Evolutionary conservation across 1,139 yeast species (phyloP), one percentile per base, ranked within the genome.

Genomic region (Diutina mesorugosa): DNA sequence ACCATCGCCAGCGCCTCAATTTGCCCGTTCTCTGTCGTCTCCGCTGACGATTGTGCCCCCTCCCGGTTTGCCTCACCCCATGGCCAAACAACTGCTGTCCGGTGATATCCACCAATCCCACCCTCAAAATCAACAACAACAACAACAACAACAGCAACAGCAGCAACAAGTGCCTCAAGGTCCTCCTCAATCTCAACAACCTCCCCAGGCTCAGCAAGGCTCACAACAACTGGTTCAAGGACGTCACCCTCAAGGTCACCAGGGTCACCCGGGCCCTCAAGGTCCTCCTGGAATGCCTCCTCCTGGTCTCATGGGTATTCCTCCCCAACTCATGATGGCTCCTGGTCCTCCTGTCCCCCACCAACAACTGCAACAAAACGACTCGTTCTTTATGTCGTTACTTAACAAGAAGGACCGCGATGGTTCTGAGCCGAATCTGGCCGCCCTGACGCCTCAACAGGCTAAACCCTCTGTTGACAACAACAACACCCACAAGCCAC

Each of bases 361-460:
- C 2, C 57, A 56, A 14, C 55, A 45, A 62, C 41, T 61, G 62
- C 30, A 63, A 9, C 32, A 65, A 30, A 78, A 79, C 61, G 84
- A 80, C 59, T 69, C 78, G 6, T 82, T 82, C 60, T 80, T 82
- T 65, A 72, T 77, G 71, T 79, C 85, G 0, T 69, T 82, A 58
- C 66, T 81, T 64, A 71, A 70, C 55, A 80, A 77, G 62, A 21
- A 46, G 26, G n/a, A 21, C 16, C n/a, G 21, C 28, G 28, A 18
- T 14, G 41, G 41, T 8, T n/a, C 14, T 12, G 41, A 8, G 6
- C 10, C 41, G n/a, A 35, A n/a, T 10, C 41, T 35, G 16, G 32
- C 51, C 8, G 16, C 29, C 32, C 9, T 8, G 32, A 14, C 51
- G 16, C 51, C 51, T 3, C 32, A 21, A 14, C 47, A 45, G 26